Evolutionary conservation across 306 rosid species (phyloP), one percentile per base, ranked within the genome.

Genomic region (Fragaria iinumae): DNA sequence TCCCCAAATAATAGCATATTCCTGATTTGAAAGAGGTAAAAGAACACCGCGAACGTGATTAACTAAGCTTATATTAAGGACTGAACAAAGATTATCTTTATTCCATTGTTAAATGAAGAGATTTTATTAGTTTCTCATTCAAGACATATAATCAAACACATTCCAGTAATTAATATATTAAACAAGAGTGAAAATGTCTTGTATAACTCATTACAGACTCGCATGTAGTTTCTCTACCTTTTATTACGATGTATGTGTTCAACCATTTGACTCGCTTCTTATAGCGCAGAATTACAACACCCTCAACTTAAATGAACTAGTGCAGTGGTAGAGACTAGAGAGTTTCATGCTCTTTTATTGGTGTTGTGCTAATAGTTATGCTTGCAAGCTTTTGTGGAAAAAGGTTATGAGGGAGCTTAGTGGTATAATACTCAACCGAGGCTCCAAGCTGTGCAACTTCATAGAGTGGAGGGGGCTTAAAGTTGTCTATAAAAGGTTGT

Each of bases 401-500:
- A 50, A 71, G 90, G 82, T 84, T 56, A 73, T 93, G 74, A 87
- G 94, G 62, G 98, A 93, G 71, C 76, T 91, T 60, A 90, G 91
- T 69, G 83, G 93, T 38, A 43, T 81, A 76, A 82, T 93, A 77
- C 82, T 92, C 57, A 84, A 88, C 48, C 86, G 98, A 71, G 88
- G 87, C 11, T 96, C 95, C 3, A 92, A 85, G 76, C 84, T 94
- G 1, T 92, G 97, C 81, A 92, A 94, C 74, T 90, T 94, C 27
- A 96, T 94, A 81, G 98, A 92, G 34, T 89, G 97, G 97, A 90
- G 88, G 65, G 98, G 98, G 77, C 82, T 83, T 67, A 92, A 86
- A 90, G 97, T 90, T 75, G 97, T 94, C 63, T 94, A 94, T 66
- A 90, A 89, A 85, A 89, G 98, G 98, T 92, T 75, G 47, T 43